Base-by-base conservation (phyloP, 768 basidiomycete genomes). In the Lentinula aciculospora region DNA sequence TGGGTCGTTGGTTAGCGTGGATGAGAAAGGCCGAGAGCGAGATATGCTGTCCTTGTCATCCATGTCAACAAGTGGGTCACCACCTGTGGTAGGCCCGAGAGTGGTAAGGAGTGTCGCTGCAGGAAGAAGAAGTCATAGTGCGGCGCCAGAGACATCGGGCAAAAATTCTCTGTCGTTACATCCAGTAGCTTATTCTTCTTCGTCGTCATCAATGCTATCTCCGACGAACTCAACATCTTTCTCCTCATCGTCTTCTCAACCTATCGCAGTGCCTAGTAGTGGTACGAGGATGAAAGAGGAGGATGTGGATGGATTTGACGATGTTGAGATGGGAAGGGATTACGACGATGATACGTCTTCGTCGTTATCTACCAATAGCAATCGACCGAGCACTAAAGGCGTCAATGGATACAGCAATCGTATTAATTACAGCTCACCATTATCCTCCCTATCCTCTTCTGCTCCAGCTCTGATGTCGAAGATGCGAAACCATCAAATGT, bases 41-140 rank as follows among this genome's bases (percentile, higher is more conserved):
- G 53, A 51, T 37, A 34, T 27, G 23, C 27, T 42, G 27, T 56
- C 58, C 19, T 53, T 59, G 50, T 61, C 60, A 54, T 61, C 65
- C 47, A 39, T 58, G 47, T 63, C 60, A 25, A 39, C 44, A n/a
- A 55, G 58, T 54, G 31, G 39, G 44, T 59, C 66, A n/a, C 64
- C 64, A n/a, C 60, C 60, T 34, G 61, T 66, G 50, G 70, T 72
- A 45, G 79, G 76, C 19, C 72, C 83, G 31, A 74, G 84, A 63
- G 72, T 85, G 53, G 78, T 85, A 56, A 72, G 80, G 62, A 85
- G 78, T 55, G 82, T 83, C n/a, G 79, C 72, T 12, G 73, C 78
- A 17, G 73, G 76, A 44, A 68, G 76, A 61, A 68, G 71, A 60
- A 80, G 77, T 64, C 65, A 62, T 54, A 76, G 71, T 45, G 61